phyloP scores from a whole-genome alignment of 192 early-diverging fungal genomes.

The Chytriomyces sp. region DNA sequence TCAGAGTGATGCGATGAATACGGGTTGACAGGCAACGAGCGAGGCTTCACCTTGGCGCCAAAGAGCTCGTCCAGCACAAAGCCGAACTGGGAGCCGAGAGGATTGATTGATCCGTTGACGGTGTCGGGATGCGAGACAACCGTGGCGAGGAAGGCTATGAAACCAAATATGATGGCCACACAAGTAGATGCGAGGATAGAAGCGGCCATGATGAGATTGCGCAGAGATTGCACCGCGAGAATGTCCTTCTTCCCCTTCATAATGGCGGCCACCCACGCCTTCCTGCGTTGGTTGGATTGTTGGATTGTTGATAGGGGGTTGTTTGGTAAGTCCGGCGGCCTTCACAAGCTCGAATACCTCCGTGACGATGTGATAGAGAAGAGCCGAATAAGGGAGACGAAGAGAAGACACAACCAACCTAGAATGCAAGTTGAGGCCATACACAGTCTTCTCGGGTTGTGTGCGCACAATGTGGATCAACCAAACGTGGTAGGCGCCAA shows the following conservation, averaged over 20 bases:
- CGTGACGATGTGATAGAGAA: not conserved
- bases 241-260: conserved; percentile 46
- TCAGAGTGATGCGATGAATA: not conserved
- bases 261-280: conserved; percentile 42
- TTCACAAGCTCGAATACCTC: no score
- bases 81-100: conserved; percentile 15
- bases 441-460: conserved; percentile 39
- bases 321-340: no score
- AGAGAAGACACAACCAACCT: conserved; percentile 1
- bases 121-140: conserved; percentile 25
- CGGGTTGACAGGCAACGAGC: conserved; percentile 13
- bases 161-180: conserved; percentile 31
- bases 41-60: conserved; percentile 22
- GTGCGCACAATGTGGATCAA: conserved; percentile 19
- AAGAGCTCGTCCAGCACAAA: conserved; percentile 27
- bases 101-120: not conserved
- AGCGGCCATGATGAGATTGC: conserved; percentile 48
- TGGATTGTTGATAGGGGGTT: no score
- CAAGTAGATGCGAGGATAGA: conserved; percentile 46
- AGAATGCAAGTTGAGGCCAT: conserved; percentile 35
- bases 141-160: conserved; percentile 35
- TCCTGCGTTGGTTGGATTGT: not conserved
- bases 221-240: conserved; percentile 45
- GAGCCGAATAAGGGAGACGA: not conserved
- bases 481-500: conserved; percentile 36